Percentiles rank a stretch among this genome's conserved stretches.
Conservation (phyloP, 306 rosid genomes). For the Begonia masoniana region DNA sequence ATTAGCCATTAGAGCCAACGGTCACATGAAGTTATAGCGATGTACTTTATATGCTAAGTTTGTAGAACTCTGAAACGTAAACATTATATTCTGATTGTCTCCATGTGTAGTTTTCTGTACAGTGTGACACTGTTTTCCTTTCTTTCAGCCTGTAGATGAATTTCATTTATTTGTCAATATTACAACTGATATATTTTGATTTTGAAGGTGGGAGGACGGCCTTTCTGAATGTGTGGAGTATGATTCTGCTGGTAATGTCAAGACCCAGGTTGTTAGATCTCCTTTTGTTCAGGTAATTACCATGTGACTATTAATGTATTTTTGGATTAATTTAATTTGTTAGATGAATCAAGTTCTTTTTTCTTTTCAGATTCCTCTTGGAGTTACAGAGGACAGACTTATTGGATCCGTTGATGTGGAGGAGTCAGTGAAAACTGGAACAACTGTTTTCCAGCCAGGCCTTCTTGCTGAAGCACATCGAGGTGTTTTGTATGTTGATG, state of each 20-base stretch:
- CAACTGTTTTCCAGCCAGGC: conserved; percentile 94
- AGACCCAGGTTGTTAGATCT: conserved; percentile 69
- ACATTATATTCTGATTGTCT: no score
- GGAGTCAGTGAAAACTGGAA: conserved; percentile 90
- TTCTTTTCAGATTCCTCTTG: conserved; percentile 76
- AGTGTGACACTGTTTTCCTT: no score
- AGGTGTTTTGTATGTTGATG: conserved; percentile 94
- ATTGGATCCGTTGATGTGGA: conserved; percentile 98
- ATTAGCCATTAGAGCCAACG: no score
- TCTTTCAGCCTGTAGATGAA: no score
- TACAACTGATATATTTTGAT: neutral
- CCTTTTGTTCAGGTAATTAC: conserved; percentile 87
- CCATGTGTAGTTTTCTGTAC: no score
- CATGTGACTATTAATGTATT: conserved; percentile 11
- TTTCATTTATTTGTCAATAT: no score
- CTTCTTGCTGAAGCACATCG: conserved; percentile 98
- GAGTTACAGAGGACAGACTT: conserved; percentile 97
- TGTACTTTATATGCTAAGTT: no score
- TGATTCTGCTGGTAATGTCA: conserved; percentile 67
- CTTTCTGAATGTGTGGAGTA: conserved; percentile 37
- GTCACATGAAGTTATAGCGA: no score
- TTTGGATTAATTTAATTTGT: conserved; percentile 8
- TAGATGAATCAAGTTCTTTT: conserved; percentile 9
- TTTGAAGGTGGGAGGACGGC: conserved; percentile 72
- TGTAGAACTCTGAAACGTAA: no score